Base-by-base conservation (phyloP, 345 rosid species). In the Lepidium aucheri region DNA sequence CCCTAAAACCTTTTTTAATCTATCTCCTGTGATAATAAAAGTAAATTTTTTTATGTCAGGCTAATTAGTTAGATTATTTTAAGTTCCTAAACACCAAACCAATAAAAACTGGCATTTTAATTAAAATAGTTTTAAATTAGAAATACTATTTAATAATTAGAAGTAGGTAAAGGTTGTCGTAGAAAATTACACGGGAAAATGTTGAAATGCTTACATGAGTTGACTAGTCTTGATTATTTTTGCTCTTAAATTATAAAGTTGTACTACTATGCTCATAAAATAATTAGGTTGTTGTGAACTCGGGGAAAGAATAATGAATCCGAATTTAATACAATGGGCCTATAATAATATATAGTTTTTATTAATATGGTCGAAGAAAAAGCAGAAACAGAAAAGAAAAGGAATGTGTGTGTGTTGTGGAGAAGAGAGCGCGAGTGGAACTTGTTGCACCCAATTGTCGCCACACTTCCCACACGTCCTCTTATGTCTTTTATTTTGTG, bases 341-440 rank as follows among this genome's bases (percentile, higher is more conserved):
- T 49, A 2, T 54, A 39, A 63, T 49, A 55, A 56, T 9, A 6
- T n/a, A 53, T 35, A 6, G 9, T 28, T 15, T 13, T 5, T 62
- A 16, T 7, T 70, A 18, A 69, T 44, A 9, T 56, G 39, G 40
- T 57, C 16, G 55, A 44, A 55, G 26, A 34, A 42, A 9, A 12
- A n/a, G n/a, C n/a, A n/a, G n/a, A n/a, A n/a, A n/a, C n/a, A n/a
- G n/a, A 56, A 40, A 28, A 55, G 15, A 17, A 16, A 38, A 26
- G 79, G 77, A 71, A 70, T 79, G 85, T 81, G 85, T 81, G 85
- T 79, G 85, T 81, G 85, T 60, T 64, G n/a, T 20, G 53, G 69
- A 56, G 45, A 75, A 53, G 87, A 73, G 56, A 36, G 86, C 84
- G 75, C 41, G 87, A 69, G 87, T 59, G 15, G 18, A 57, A 71